Percentiles rank a stretch among this genome's conserved stretches.
These are phyloP conservation scores for Ascochyta koolunga DNA, from an alignment of 2,329 filamentous ascomycete genomes.

Conservation along the genomic window DNA sequence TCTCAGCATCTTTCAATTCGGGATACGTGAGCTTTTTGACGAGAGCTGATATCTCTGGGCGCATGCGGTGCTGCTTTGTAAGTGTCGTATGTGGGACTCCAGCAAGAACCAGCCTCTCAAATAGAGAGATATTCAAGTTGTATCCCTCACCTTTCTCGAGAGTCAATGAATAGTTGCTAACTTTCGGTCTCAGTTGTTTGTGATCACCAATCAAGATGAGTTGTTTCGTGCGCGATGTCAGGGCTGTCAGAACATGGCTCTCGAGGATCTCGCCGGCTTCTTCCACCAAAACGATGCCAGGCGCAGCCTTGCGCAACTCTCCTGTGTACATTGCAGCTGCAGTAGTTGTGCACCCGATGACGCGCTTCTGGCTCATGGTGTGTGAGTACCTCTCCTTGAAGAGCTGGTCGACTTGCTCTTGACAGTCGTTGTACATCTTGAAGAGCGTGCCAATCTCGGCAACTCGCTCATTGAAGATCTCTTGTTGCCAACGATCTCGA, in stretches of 20 bases:
- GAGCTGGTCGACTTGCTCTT: slow-evolving; percentile 47
- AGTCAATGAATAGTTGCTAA: slow-evolving; percentile 64
- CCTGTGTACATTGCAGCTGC: slow-evolving; percentile 67
- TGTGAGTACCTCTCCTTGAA: slow-evolving; percentile 34
- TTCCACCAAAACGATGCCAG: slow-evolving; percentile 70
- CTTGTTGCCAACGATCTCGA: slow-evolving; percentile 32
- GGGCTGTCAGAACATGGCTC: slow-evolving; percentile 67
- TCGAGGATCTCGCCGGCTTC: slow-evolving; percentile 78
- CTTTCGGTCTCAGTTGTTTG: slow-evolving; percentile 72
- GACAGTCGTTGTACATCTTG: slow-evolving; percentile 51
- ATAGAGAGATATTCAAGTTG: slow-evolving; percentile 70
- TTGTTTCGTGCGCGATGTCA: slow-evolving; percentile 64
- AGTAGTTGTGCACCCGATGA: slow-evolving; percentile 76
- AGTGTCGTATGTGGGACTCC: slow-evolving; percentile 62
- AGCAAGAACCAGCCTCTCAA: slow-evolving; percentile 69
- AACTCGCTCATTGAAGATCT: slow-evolving; percentile 58
- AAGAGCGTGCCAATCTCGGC: slow-evolving; percentile 49
- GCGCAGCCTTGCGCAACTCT: slow-evolving; percentile 60
- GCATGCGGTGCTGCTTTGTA: slow-evolving; percentile 69
- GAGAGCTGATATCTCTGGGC: slow-evolving; percentile 68
- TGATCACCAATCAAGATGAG: slow-evolving; percentile 76
- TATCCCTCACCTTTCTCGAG: slow-evolving; percentile 70
- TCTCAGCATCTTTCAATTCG: slow-evolving; percentile 61
- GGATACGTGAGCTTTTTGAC: slow-evolving; percentile 67
- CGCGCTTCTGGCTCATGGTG: slow-evolving; percentile 58